Evolutionary conservation across 2,329 filamentous ascomycete genomes (phyloP), one percentile per base, ranked within the genome.

Genomic region (Knufia fluminis): DNA sequence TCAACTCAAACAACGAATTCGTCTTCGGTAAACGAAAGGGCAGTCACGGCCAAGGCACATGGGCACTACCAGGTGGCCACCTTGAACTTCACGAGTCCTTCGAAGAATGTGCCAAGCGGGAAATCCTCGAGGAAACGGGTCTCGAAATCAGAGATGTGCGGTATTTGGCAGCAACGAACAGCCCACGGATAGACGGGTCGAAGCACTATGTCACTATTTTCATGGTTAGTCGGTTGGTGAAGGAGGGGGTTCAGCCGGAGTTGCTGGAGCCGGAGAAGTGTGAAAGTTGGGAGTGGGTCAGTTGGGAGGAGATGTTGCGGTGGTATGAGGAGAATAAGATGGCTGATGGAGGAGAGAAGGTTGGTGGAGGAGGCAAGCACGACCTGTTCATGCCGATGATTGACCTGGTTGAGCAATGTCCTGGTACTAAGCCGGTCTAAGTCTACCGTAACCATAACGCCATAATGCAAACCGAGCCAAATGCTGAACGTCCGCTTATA

Each of bases 181-280:
- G 82, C 57, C 61, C 85, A 1, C 85, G 88, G 61, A 59, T 31
- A 10, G 41, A 35, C n/a, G 52, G 50, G 24, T n/a, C 26, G 14
- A 86, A 82, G 64, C 85, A 91, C 61, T 91, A 90, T 60, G 72
- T 88, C 45, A 90, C 86, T 0, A 63, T 88, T 2, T 89, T 86
- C 56, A 76, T 87, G 53, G 67, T 69, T 0, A 39, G 79, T 77
- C 66, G 64, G 39, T 67, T 78, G 56, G 0, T 71, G 78, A 22
- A 67, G 71, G 14, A 55, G 59, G 0, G 71, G 71, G 73, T 70
- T 82, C 84, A 59, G 71, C 65, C 57, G 4, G 51, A 60, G 52
- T 33, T 66, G 17, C 46, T 64, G 55, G 74, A 78, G 53, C 71
- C 72, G 0, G 63, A 77, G 2, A 80, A 79, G 60, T 80, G 77